These are phyloP conservation scores for Cladosporium sp. DNA, from an alignment of 2,329 filamentous ascomycete species.

Conservation along the genomic window DNA sequence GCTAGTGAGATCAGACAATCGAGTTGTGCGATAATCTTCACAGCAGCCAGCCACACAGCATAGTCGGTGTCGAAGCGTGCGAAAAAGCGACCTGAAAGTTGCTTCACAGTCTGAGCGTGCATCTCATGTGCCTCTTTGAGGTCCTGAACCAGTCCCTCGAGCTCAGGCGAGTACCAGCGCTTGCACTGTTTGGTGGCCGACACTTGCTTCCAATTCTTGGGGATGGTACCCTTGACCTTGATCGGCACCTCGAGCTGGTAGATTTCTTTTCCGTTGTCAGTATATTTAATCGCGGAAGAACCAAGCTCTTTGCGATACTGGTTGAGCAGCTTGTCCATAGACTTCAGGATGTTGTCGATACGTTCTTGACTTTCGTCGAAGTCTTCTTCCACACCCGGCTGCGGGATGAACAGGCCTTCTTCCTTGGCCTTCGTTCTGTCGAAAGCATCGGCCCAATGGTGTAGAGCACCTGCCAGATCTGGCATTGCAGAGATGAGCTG, in stretches of 20 bases:
- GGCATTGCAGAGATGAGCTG: slow-evolving; percentile 85
- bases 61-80: slow-evolving; percentile 87
- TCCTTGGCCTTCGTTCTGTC: slow-evolving; percentile 77
- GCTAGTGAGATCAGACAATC: slow-evolving; percentile 94
- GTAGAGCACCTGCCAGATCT: slow-evolving; percentile 69
- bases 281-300: slow-evolving; percentile 59
- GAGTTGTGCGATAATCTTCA: slow-evolving; percentile 85
- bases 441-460: slow-evolving; percentile 90
- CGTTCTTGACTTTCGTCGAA: slow-evolving; percentile 81
- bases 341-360: slow-evolving; percentile 72
- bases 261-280: slow-evolving; percentile 90
- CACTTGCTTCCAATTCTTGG: slow-evolving; percentile 91
- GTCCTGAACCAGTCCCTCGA: slow-evolving; percentile 78
- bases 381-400: slow-evolving; percentile 83
- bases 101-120: slow-evolving; percentile 85
- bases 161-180: slow-evolving; percentile 87
- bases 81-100: slow-evolving; percentile 81
- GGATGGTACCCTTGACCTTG: slow-evolving; percentile 74
- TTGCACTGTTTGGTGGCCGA: slow-evolving; percentile 88
- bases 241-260: slow-evolving; percentile 89
- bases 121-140: slow-evolving; percentile 93
- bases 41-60: slow-evolving; percentile 79
- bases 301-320: slow-evolving; percentile 72
- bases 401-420: slow-evolving; percentile 79
- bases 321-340: slow-evolving; percentile 70